These are phyloP conservation scores for Geosmithia flava DNA, from an alignment of 2,329 filamentous ascomycete genomes.

Conservation along the genomic window DNA sequence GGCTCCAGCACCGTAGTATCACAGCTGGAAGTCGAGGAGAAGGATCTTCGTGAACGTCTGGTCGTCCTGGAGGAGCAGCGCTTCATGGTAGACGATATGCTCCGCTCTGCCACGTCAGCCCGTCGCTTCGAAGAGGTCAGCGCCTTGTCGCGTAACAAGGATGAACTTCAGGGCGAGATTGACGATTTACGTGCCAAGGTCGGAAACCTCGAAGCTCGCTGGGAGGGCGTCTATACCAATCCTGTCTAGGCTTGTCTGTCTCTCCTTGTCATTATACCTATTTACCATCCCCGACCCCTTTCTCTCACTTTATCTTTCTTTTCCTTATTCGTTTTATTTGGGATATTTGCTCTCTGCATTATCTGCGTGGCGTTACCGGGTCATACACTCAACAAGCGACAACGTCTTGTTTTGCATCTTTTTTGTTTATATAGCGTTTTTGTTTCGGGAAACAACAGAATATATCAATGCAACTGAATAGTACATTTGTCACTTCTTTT, in stretches of 20 bases:
- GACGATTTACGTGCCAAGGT: conserved; percentile 53
- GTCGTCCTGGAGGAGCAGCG: conserved; percentile 85
- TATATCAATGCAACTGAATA: too few relatives aligned
- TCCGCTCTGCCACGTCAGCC: conserved; percentile 61
- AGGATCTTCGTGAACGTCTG: conserved; percentile 63
- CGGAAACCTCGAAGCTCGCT: conserved; percentile 48
- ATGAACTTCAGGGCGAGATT: conserved; percentile 74
- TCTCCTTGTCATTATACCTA: too few relatives aligned
- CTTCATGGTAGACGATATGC: conserved; percentile 81
- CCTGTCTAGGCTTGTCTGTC: background rate
- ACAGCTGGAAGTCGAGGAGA: conserved; percentile 69
- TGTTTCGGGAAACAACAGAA: too few relatives aligned
- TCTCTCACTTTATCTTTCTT: too few relatives aligned
- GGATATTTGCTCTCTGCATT: too few relatives aligned
- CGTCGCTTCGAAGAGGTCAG: conserved; percentile 79
- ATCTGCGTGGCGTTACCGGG: too few relatives aligned
- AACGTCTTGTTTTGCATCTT: too few relatives aligned
- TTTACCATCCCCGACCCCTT: too few relatives aligned
- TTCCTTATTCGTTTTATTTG: too few relatives aligned
- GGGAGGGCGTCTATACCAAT: conserved; percentile 36
- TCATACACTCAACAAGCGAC: too few relatives aligned
- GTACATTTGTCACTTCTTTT: too few relatives aligned
- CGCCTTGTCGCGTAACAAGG: conserved; percentile 65
- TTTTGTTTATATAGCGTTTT: too few relatives aligned
- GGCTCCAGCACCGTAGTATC: conserved; percentile 42